These are phyloP conservation scores for Trichoderma pleuroti DNA, from an alignment of 2,329 filamentous ascomycete genomes.

Conservation along the genomic window DNA sequence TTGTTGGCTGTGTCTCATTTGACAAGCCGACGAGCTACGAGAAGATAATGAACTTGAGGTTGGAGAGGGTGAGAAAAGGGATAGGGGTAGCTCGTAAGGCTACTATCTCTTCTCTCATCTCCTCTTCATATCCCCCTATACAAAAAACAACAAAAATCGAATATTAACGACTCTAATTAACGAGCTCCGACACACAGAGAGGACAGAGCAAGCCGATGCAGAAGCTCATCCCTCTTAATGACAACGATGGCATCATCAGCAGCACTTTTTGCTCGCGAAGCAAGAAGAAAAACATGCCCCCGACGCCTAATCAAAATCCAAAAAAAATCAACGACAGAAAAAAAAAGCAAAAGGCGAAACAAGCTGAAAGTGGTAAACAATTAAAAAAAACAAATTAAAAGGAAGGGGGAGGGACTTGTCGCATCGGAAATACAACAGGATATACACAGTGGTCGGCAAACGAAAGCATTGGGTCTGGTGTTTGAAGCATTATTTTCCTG, in stretches of 20 bases:
- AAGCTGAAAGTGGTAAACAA: neutral
- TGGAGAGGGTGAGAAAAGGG: neutral
- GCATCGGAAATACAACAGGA: conserved; percentile 23
- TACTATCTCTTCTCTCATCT: neutral
- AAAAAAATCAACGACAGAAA: neutral
- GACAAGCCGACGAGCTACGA: conserved; percentile 11
- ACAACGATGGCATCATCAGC: neutral
- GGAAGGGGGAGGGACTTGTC: neutral
- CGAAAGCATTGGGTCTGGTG: conserved; percentile 18
- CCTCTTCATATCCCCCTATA: neutral
- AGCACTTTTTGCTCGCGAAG: neutral
- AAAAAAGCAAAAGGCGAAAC: neutral
- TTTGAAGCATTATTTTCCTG: conserved; percentile 11
- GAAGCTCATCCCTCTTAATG: conserved; percentile 2
- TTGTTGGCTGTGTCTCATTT: neutral
- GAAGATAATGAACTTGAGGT: conserved; percentile 12
- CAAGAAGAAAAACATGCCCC: neutral
- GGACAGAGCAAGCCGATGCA: conserved; percentile 4
- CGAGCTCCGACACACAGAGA: neutral
- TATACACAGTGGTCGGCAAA: conserved; percentile 18
- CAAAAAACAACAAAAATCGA: neutral
- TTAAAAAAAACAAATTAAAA: neutral
- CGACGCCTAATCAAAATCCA: neutral
- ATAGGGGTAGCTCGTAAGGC: neutral
- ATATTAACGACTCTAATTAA: conserved; percentile 9